A percentile compares a stretch with the other conserved stretches of the same genome.
Evolutionary conservation across 177 flowering plant species (phyloP).

Genomic region (Vitis hybrid): DNA sequence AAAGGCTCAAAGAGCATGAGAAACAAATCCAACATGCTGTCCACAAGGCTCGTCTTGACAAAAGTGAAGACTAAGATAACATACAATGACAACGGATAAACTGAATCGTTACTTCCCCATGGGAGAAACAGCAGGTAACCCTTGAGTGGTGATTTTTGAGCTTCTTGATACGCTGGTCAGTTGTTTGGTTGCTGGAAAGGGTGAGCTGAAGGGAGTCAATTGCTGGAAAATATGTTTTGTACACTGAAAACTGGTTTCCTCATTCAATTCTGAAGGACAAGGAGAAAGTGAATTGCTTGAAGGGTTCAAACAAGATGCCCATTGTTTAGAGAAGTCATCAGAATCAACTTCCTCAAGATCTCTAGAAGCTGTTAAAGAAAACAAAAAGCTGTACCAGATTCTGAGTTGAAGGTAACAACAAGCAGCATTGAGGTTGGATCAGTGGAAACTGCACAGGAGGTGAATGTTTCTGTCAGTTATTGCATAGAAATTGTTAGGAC

Average conservation of each 20-base stretch:
- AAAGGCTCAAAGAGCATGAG: conserved; percentile 65
- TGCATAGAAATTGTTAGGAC: too few relatives aligned
- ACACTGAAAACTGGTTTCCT: conserved; percentile 10
- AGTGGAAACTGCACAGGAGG: too few relatives aligned
- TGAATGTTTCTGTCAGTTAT: too few relatives aligned
- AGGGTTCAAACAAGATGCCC: too few relatives aligned
- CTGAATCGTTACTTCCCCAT: conserved; percentile 35
- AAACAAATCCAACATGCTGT: conserved; percentile 55
- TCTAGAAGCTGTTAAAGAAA: too few relatives aligned
- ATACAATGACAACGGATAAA: conserved; percentile 24
- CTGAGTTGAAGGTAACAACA: too few relatives aligned
- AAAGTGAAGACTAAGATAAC: conserved; percentile 27
- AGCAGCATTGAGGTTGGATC: too few relatives aligned
- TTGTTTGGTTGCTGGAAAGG: not conserved
- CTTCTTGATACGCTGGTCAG: not conserved
- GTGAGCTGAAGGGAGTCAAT: not conserved
- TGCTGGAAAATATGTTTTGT: conserved; percentile 3
- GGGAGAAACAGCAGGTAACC: conserved; percentile 21
- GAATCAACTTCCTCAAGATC: too few relatives aligned
- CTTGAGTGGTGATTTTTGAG: not conserved
- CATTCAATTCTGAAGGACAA: too few relatives aligned
- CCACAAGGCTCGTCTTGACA: conserved; percentile 56
- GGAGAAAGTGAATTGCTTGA: too few relatives aligned
- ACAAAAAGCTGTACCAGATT: too few relatives aligned
- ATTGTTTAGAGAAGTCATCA: too few relatives aligned